Evolutionary conservation across 768 basidiomycete species (phyloP), one percentile per base, ranked within the genome.

Genomic region (Leccinum disarticulatum): DNA sequence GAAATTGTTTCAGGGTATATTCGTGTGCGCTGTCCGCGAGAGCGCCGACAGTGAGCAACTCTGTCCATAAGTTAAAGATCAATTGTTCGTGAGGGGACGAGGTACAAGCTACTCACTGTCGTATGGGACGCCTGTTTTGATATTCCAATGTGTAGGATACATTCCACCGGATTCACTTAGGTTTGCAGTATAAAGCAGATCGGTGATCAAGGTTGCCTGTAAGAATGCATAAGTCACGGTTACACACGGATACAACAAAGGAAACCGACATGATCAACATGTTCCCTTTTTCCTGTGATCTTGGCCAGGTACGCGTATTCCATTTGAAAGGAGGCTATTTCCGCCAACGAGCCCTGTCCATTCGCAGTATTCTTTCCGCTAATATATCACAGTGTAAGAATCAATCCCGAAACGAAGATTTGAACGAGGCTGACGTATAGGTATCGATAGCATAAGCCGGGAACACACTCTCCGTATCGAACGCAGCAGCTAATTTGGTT

Each of bases 251-350:
- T 17, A 53, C n/a, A 31, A 22, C 11, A 13, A 36, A 0, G 14
- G 55, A 25, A 13, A 74, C 82, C 3, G 60, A 86, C 88, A 50
- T 77, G 79, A 51, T 83, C 78, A 55, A 80, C 84, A 64, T 87
- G 85, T 47, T 81, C 80, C 56, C 81, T 80, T 64, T 88, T 87
- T 0, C 88, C 88, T 0, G 91, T 93, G 28, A 87, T 70, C 64
- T 91, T 87, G 4, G 90, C 90, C 4, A 95, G 80, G 65, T 94
- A 94, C 58, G 88, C 83, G 67, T 94, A 90, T 73, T 95, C 94
- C 55, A 95, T 70, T 68, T 95, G 91, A 56, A 87, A 77, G 49
- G 83, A 90, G 0, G 85, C 90, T 30, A 93, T 86, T 73, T 97
- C 94, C 0, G 93, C 91, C 13, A 88, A 69, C 13, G 81, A 68